Evolutionary conservation across 2,329 filamentous ascomycete species (phyloP), one percentile per base, ranked within the genome.

Genomic region (Ophiostoma australiae): DNA sequence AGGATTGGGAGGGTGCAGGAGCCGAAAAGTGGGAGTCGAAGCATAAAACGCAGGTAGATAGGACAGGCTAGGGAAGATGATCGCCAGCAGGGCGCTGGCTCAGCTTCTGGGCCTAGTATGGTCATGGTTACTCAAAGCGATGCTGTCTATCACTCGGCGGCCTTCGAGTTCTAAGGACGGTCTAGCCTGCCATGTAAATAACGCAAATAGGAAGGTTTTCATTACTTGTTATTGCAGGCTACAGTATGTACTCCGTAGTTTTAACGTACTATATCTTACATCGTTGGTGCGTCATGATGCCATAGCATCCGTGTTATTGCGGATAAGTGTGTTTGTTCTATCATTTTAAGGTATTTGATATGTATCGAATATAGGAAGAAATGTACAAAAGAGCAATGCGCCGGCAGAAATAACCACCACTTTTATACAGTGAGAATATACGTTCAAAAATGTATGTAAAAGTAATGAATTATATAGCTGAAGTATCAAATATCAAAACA

Each of bases 101-200:
- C 58, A 65, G 58, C 58, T 35, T 65, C n/a, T 27, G 13, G 58
- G 31, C 31, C 58, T 63, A 37, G 33, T 65, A 20, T 65, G 33
- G 17, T 65, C 31, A 17, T 6, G 10, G 61, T 65, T 35, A 4
- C 35, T 33, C 31, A 63, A 63, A 7, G 58, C 31, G 15, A n/a
- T 63, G 44, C 58, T 27, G 52, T 20, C 52, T 20, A 23, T 33
- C 31, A 13, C 27, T 63, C 5, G 35, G 52, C 41, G 7, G 44
- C 7, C 20, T n/a, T 48, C 44, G n/a, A 20, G 17, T 7, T 48
- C 44, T n/a, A 5, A 48, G 17, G 44, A n/a, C n/a, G 44, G 44
- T 48, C 17, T 48, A 48, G 44, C 17, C 44, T 48, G 44, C 44
- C 11, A 7, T 48, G 44, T 48, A 48, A 48, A 48, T 48, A 20